Base-by-base conservation (phyloP, 306 rosid species). In the Glycine latifolia region DNA sequence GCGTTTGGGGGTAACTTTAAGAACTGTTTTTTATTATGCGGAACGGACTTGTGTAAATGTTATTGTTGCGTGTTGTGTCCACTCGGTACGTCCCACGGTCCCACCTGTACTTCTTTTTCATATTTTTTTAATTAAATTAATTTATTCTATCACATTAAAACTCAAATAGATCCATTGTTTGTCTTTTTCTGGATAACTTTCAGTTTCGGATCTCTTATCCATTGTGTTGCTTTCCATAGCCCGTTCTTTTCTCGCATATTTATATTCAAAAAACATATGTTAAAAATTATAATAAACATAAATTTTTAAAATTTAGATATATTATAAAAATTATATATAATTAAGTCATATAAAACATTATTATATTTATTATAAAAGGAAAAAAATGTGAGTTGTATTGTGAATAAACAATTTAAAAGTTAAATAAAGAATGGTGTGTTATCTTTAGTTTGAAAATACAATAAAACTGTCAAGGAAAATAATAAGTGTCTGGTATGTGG, bases 1-100 rank as follows among this genome's bases (percentile, higher is more conserved):
- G 71, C 81, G 81, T 81, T 81, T 81, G 81, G 81, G 44, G 76
- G 16, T 4, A 10, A 65, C 55, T 80, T 37, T 14, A 10, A 52
- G 15, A 81, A 73, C 67, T 43, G 35, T 44, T 79, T 79, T 71
- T 61, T 71, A 71, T 71, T 59, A 31, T 61, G 6, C 80, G 70
- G 75, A 81, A 7, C 13, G 52, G 69, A 66, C 80, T 58, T 39
- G n/a, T 10, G 79, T 73, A 17, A 39, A 65, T 62, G 61, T 53
- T 46, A 39, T 53, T 62, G 61, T 53, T 46, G 48, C 10, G 41
- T 55, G 48, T 7, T 66, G 59, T 31, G 7, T 61, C 73, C 84
- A 80, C 79, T 81, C 61, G 69, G 55, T 37, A 33, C 63, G 26
- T 62, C 54, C 35, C 70, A 74, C 80, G 54, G 26, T 62, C 54